Conservation (phyloP, 371 early-diverging fungal genomes). For the Syncephalastrum sp. region DNA sequence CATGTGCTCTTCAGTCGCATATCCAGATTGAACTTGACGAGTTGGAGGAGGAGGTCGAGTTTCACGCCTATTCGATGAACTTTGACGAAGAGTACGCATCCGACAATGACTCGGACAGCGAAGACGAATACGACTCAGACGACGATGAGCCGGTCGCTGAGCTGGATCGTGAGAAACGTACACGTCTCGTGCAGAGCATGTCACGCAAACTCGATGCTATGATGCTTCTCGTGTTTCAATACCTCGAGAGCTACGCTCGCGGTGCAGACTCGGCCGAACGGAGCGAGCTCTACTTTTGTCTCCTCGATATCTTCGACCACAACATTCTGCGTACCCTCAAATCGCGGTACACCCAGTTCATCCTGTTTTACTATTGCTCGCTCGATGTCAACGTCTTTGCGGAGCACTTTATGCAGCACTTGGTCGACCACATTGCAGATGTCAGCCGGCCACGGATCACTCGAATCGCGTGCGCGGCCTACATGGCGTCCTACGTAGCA, state of each 20-base stretch:
- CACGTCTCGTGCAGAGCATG: conserved; percentile 60
- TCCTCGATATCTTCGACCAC: conserved; percentile 80
- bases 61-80: conserved; percentile 36
- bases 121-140: conserved; percentile 31
- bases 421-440: conserved; percentile 64
- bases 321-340: conserved; percentile 84
- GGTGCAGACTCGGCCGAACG: conserved; percentile 20
- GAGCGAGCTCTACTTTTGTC: conserved; percentile 55
- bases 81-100: conserved; percentile 49
- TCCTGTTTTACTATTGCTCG: conserved; percentile 83
- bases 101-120: conserved; percentile 29
- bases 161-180: conserved; percentile 11
- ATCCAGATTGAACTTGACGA: conserved; percentile 94
- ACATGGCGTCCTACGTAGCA: conserved; percentile 86
- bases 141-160: conserved; percentile 25
- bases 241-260: conserved; percentile 39
- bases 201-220: conserved; percentile 86
- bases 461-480: conserved; percentile 82
- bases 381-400: conserved; percentile 60
- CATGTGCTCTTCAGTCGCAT: conserved; percentile 58
- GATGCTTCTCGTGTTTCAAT: conserved; percentile 68
- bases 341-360: conserved; percentile 90
- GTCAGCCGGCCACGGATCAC: conserved; percentile 63
- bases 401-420: conserved; percentile 78
- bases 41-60: conserved; percentile 72